Evolutionary conservation across 176 grass and related monocot genomes (phyloP).

Genomic region (Melocanna baccifera): DNA sequence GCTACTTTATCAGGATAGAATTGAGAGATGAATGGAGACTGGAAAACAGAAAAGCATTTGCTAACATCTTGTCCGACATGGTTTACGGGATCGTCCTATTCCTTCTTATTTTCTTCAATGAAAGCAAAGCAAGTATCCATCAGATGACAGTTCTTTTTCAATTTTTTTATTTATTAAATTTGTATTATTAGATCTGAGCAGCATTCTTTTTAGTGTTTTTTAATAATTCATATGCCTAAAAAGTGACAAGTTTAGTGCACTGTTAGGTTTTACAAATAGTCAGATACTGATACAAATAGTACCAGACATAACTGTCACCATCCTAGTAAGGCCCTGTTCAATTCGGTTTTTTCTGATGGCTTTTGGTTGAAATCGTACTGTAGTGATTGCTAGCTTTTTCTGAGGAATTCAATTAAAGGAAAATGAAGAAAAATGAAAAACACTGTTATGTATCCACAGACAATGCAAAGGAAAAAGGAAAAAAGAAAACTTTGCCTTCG

Average conservation of each 20-base stretch:
- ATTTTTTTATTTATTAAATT: not conserved
- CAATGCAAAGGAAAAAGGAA: too few relatives aligned
- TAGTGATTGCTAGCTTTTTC: too few relatives aligned
- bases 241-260: not conserved
- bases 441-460: too few relatives aligned
- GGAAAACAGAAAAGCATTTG: conserved; percentile 87
- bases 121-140: conserved; percentile 67
- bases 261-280: not conserved
- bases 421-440: too few relatives aligned
- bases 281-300: not conserved
- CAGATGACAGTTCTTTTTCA: not conserved
- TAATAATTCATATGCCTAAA: conserved; percentile 15
- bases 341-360: too few relatives aligned
- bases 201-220: not conserved
- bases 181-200: not conserved
- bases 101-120: conserved; percentile 86
- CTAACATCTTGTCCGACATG: conserved; percentile 92
- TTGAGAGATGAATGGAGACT: conserved; percentile 88
- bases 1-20: conserved; percentile 70
- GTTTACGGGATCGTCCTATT: conserved; percentile 76
- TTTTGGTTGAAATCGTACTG: too few relatives aligned
- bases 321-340: not conserved
- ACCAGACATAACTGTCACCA: not conserved
- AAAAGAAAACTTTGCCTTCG: not conserved
- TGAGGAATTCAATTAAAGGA: too few relatives aligned